A percentile compares a stretch with the other conserved stretches of the same genome.
Evolutionary conservation across 2,329 filamentous ascomycete species (phyloP).

Genomic region (Neofusicoccum umdonicola): DNA sequence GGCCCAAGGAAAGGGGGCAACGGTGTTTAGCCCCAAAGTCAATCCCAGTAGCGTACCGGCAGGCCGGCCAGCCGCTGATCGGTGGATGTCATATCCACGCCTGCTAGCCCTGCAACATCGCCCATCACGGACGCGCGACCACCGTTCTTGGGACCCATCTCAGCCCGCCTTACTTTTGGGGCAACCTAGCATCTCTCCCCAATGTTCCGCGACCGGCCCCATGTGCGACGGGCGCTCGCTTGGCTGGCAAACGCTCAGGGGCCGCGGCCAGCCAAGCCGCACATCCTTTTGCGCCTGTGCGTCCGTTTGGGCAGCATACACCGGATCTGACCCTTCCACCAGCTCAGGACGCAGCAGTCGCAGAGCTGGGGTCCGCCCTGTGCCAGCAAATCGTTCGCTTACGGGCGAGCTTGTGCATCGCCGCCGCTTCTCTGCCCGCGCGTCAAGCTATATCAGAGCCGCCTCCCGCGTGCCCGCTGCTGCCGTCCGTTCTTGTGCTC

Average conservation of each 20-base stretch:
- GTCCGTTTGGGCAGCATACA: conserved; percentile 18
- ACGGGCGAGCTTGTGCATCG: conserved; percentile 7
- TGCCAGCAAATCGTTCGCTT: conserved; percentile 19
- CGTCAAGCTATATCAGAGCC: conserved; percentile 16
- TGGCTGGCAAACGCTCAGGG: conserved; percentile 17
- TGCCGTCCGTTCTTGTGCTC: conserved; percentile 12
- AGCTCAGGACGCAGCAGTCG: conserved; percentile 12
- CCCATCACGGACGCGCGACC: conserved; percentile 15
- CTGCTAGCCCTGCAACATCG: conserved; percentile 12
- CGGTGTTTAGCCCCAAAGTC: conserved; percentile 16
- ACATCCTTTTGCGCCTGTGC: conserved; percentile 16
- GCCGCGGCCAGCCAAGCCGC: conserved; percentile 15
- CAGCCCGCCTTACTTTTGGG: conserved; percentile 17
- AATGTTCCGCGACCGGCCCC: conserved; percentile 13
- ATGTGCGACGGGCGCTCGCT: conserved; percentile 12
- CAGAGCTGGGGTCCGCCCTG: conserved; percentile 15
- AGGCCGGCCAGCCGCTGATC: conserved; percentile 16
- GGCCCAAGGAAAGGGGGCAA: conserved; percentile 18
- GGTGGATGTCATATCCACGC: conserved; percentile 13
- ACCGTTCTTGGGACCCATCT: conserved; percentile 13
- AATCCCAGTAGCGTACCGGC: conserved; percentile 17
- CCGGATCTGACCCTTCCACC: conserved; percentile 18
- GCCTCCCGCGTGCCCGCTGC: conserved; percentile 15
- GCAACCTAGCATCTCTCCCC: conserved; percentile 15
- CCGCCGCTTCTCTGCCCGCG: conserved; percentile 7